These are phyloP conservation scores for Creolimax fragrantissima DNA, from an alignment of 78 protist genomes.

Conservation along the genomic window DNA sequence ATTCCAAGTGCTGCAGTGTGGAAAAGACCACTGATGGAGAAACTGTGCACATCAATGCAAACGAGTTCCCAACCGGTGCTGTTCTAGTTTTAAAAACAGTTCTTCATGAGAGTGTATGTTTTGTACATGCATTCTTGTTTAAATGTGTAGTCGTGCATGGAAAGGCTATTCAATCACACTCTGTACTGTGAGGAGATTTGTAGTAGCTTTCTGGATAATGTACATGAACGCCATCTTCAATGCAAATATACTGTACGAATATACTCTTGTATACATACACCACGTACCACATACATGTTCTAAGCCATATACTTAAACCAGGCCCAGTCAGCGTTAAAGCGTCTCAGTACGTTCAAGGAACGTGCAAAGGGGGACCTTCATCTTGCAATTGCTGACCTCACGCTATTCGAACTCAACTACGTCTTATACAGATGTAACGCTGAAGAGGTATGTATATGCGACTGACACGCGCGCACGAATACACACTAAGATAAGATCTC, in stretches of 20 bases:
- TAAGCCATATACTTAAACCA: background rate
- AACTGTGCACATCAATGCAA: background rate
- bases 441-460: constrained; percentile 29
- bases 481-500: background rate
- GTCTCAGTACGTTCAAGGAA: background rate
- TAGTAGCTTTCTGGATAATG: too few species aligned
- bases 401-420: constrained; percentile 44
- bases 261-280: too few species aligned
- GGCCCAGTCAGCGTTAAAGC: background rate
- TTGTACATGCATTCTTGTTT: too few species aligned
- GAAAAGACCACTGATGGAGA: background rate
- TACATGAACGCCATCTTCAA: background rate
- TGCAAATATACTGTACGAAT: too few species aligned
- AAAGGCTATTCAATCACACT: too few species aligned
- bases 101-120: background rate
- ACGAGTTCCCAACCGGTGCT: background rate
- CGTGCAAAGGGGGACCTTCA: background rate
- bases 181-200: too few species aligned
- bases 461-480: background rate
- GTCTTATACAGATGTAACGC: constrained; percentile 36
- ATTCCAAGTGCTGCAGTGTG: background rate
- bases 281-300: too few species aligned
- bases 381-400: background rate
- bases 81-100: background rate
- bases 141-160: too few species aligned